These are phyloP conservation scores for Sarocladium strictum DNA, from an alignment of 2,329 filamentous ascomycete species.

Conservation along the genomic window DNA sequence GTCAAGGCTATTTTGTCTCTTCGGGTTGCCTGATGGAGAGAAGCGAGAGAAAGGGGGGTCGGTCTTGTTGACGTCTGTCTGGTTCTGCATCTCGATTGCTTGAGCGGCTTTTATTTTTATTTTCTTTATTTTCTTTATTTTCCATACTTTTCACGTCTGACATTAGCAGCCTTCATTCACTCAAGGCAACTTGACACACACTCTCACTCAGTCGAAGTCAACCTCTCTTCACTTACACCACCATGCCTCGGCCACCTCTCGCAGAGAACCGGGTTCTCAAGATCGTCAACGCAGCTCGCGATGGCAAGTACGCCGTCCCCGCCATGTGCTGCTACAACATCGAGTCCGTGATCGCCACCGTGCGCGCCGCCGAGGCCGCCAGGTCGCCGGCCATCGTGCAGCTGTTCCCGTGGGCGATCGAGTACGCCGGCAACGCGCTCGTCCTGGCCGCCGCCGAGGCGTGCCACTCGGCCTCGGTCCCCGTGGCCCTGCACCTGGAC, in stretches of 20 bases:
- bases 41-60: too few relatives aligned
- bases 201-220: not conserved
- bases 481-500: slow-evolving; percentile 59
- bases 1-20: not conserved
- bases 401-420: slow-evolving; percentile 66
- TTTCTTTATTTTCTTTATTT: too few relatives aligned
- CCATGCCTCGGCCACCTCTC: slow-evolving; percentile 10
- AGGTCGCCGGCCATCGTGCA: slow-evolving; percentile 61
- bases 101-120: not conserved
- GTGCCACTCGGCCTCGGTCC: slow-evolving; percentile 47
- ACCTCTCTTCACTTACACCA: not conserved
- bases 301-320: slow-evolving; percentile 42
- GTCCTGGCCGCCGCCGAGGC: slow-evolving; percentile 50
- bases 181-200: too few relatives aligned
- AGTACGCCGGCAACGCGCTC: slow-evolving; percentile 51
- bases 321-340: slow-evolving; percentile 59
- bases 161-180: too few relatives aligned
- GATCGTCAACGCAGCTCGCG: slow-evolving; percentile 15
- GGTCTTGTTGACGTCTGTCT: too few relatives aligned
- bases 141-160: too few relatives aligned
- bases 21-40: not conserved
- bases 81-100: too few relatives aligned
- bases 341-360: slow-evolving; percentile 61
- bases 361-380: slow-evolving; percentile 61
- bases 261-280: slow-evolving; percentile 10